Conservation (phyloP, 2,329 filamentous ascomycete species). For the Ascochyta koolunga region DNA sequence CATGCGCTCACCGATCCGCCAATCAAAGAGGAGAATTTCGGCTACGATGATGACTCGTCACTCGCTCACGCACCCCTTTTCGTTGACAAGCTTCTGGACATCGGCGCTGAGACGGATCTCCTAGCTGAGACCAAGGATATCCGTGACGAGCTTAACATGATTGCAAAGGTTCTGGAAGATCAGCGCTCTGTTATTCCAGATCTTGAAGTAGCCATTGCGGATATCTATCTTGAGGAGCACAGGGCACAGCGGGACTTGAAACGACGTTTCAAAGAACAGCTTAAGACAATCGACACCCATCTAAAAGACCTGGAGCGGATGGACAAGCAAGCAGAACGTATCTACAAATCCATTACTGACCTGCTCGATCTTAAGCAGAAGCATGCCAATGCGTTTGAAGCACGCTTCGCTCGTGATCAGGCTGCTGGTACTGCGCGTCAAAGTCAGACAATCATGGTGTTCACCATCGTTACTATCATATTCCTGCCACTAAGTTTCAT, state of each 20-base stretch:
- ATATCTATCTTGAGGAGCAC: constrained; percentile 46
- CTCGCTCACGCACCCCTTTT: constrained; percentile 50
- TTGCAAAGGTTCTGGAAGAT: constrained; percentile 59
- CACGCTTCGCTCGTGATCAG: constrained; percentile 66
- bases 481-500: constrained; percentile 64
- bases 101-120: constrained; percentile 65
- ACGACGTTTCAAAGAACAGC: constrained; percentile 62
- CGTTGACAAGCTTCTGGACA: constrained; percentile 64
- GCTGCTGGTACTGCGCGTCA: constrained; percentile 65
- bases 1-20: constrained; percentile 35
- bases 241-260: constrained; percentile 56
- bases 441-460: constrained; percentile 63
- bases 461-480: constrained; percentile 65
- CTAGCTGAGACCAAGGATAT: constrained; percentile 71
- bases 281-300: constrained; percentile 63
- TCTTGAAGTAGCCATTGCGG: constrained; percentile 53
- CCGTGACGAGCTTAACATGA: constrained; percentile 70
- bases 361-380: constrained; percentile 72
- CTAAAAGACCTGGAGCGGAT: constrained; percentile 67
- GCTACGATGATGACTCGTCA: constrained; percentile 35
- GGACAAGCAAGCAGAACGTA: constrained; percentile 66
- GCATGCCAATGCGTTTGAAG: constrained; percentile 71
- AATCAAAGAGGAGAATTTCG: constrained; percentile 35
- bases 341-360: constrained; percentile 66
- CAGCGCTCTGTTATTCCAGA: constrained; percentile 57